Conservation (phyloP, 441 rosid species). For the Bocquillonia castaneifolia region DNA sequence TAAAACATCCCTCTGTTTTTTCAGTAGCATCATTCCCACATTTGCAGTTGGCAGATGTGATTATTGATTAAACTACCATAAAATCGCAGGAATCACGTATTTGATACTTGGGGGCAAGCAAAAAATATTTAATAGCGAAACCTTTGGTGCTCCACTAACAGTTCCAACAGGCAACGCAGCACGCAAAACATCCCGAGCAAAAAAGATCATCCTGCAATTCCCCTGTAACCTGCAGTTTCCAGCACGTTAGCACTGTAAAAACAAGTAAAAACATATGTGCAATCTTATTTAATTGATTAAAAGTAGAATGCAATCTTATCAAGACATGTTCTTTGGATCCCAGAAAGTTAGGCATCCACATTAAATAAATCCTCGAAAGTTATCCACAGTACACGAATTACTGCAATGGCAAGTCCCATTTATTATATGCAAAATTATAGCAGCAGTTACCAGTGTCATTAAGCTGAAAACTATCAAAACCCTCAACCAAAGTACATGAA, state of each 20-base stretch:
- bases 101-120: too few relatives aligned
- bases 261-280: neutral
- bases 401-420: neutral
- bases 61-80: neutral
- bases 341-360: neutral
- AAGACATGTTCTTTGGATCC: neutral
- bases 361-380: neutral
- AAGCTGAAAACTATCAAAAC: neutral
- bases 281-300: neutral
- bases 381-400: too few relatives aligned
- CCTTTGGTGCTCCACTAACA: conserved; percentile 92
- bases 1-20: too few relatives aligned
- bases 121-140: conserved; percentile 9
- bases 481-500: neutral
- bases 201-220: conserved; percentile 58
- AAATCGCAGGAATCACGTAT: neutral
- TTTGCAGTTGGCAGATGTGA: neutral
- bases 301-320: neutral
- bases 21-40: too few relatives aligned
- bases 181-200: conserved; percentile 77
- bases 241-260: too few relatives aligned
- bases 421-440: neutral
- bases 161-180: conserved; percentile 89
- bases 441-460: neutral
- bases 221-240: conserved; percentile 82